Evolutionary conservation across 257 asterid species (phyloP), one percentile per base, ranked within the genome.

Genomic region (Capsicum baccatum): DNA sequence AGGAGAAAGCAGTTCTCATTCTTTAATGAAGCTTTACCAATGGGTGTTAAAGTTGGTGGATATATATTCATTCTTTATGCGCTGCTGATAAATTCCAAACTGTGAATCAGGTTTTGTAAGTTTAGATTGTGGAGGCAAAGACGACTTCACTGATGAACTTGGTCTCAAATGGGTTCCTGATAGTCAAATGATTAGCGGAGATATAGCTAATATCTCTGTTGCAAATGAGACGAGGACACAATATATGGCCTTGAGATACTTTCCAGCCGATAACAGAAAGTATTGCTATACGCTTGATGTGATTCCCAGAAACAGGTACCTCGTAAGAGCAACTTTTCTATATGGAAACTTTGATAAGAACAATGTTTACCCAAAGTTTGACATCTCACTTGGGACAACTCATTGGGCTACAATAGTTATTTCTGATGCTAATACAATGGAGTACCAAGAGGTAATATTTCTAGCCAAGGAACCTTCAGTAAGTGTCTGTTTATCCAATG

Each of bases 401-500:
- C 95, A 86, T 87, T 97, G 99, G 99, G 88, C 93, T 79, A 97
- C 98, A 4, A 91, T 97, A 81, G 97, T 88, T 64, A 97, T 97
- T 80, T 93, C 97, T 0, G 98, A 97, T 89, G 98, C 98, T 80
- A 88, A 73, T 86, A 92, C 91, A 11, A 89, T 91, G 56, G 98
- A 97, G 89, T 85, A 83, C 68, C 92, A 91, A 86, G 99, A 97
- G 92, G 82, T 95, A 58, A 97, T 97, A 90, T 95, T 94, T 92
- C 91, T 97, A 55, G 98, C 99, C 66, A 88, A 91, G 9, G 97
- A 89, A 71, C 91, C 97, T n/a, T 87, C 93, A 33, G 79, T 95
- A 84, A 93, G 97, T 78, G 84, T 97, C 85, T 97, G 99, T 79
- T 90, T 97, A 89, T 97, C 99, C 48, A 97, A 97, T 89, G 99